Percentiles rank a stretch among this genome's conserved stretches.
These are phyloP conservation scores for Metarhizium album DNA, from an alignment of 2,329 filamentous ascomycete genomes.

Conservation along the genomic window DNA sequence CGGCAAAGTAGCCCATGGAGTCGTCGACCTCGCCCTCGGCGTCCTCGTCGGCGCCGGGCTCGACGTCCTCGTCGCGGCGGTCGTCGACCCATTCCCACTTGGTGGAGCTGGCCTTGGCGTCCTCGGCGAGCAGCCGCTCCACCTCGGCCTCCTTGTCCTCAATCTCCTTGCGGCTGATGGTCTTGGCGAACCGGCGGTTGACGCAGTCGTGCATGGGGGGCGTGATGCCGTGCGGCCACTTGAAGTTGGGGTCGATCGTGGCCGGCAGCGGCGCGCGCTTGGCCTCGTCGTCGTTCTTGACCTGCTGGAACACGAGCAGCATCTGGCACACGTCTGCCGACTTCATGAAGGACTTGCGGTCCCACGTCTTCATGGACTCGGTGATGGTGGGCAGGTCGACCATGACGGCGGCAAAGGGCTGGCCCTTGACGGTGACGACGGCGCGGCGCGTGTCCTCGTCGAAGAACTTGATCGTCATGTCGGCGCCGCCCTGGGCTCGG, in stretches of 20 bases:
- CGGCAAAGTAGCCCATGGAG: slow-evolving; percentile 29
- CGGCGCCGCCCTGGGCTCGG: slow-evolving; percentile 54
- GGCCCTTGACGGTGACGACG: slow-evolving; percentile 57
- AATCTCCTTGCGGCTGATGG: slow-evolving; percentile 72
- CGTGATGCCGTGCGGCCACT: slow-evolving; percentile 77
- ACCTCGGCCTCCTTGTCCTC: slow-evolving; percentile 76
- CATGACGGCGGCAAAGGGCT: slow-evolving; percentile 65
- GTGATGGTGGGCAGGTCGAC: slow-evolving; percentile 80
- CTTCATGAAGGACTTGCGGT: slow-evolving; percentile 79
- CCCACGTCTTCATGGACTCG: slow-evolving; percentile 90
- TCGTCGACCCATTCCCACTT: slow-evolving; percentile 56
- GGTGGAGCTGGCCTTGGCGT: slow-evolving; percentile 49
- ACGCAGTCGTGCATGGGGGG: slow-evolving; percentile 80
- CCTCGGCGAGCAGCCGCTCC: slow-evolving; percentile 59
- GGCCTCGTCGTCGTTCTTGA: slow-evolving; percentile 56
- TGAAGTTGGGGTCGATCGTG: slow-evolving; percentile 58
- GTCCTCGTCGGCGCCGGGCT: slow-evolving; percentile 35
- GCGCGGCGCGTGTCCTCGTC: slow-evolving; percentile 64
- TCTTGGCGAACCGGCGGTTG: slow-evolving; percentile 73
- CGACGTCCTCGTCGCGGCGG: slow-evolving; percentile 30
- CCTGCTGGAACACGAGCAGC: slow-evolving; percentile 64
- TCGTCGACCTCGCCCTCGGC: slow-evolving; percentile 36
- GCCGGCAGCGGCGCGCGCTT: slow-evolving; percentile 55
- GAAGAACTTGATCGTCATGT: slow-evolving; percentile 73
- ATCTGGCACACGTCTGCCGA: slow-evolving; percentile 83